Evolutionary conservation across 2,329 filamentous ascomycete species (phyloP), one percentile per base, ranked within the genome.

Genomic region (Capronia americana): DNA sequence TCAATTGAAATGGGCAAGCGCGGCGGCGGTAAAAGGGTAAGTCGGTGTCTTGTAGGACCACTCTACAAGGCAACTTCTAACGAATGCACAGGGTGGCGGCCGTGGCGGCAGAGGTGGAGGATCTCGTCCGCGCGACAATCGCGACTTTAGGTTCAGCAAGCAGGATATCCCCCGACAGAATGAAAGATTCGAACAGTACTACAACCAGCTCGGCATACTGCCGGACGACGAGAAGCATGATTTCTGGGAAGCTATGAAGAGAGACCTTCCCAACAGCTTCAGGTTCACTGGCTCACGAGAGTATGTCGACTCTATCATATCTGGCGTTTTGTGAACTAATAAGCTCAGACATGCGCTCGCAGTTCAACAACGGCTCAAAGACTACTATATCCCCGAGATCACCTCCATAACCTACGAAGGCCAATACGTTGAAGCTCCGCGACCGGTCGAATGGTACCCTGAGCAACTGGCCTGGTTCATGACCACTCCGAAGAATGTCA

Each of bases 381-480:
- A 92, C 64, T 87, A 91, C 78, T 97, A 97, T 77, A 92, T 97
- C 70, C 95, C 95, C 59, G 87, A 96, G 74, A 96, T 99, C 72
- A 89, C 88, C 59, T 88, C 89, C 66, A 95, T 97, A 76, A 86
- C 92, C 75, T 87, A 92, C 78, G 92, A 99, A 79, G 94, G 91
- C 74, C 85, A 90, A 73, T 85, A 86, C 14, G 93, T 98, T 71
- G 88, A 93, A 68, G 88, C 95, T 12, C 95, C 95, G 10, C 85
- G 87, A 76, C 86, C 92, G 0, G 90, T 99, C 64, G 83, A 88
- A 34, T 98, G 94, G 92, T 99, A 97, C 78, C 95, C 95, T 50
- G 93, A 98, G 76, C 88, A 92, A 75, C 88, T 99, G 68, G 95
- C 95, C 57, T 99, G 96, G 91, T 93, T 89, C 79, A 98, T 98